Conservation (phyloP, 345 rosid species). For the Eucalyptus polyanthemos region DNA sequence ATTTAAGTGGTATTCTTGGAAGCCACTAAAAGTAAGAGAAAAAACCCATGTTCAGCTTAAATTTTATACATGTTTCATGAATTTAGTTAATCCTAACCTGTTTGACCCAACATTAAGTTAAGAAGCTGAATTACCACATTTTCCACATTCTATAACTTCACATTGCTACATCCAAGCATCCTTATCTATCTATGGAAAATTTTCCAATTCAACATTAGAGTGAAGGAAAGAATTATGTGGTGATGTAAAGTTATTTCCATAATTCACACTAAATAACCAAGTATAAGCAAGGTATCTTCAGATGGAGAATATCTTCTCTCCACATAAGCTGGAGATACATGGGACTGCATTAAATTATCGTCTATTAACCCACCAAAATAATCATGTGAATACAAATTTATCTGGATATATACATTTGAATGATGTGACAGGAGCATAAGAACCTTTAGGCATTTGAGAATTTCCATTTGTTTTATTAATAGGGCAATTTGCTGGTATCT, state of each 20-base stretch:
- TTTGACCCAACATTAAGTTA: not conserved
- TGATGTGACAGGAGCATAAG: not conserved
- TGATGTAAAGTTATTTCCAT: not conserved
- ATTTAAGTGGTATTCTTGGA: not conserved
- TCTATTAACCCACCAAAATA: not conserved
- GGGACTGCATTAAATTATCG: not conserved
- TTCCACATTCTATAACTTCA: not conserved
- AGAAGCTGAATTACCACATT: not conserved
- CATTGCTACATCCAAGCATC: not conserved
- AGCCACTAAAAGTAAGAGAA: not conserved
- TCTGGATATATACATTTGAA: not conserved
- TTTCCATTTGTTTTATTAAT: conserved; percentile 7
- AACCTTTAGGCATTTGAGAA: conserved; percentile 24
- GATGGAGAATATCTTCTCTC: not conserved
- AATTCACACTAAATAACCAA: not conserved
- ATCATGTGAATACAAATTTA: not conserved
- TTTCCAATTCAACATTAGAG: not conserved
- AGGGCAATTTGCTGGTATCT: conserved; percentile 2
- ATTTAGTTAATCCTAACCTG: not conserved
- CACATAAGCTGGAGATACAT: not conserved
- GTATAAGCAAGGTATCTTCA: not conserved
- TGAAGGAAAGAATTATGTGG: not conserved
- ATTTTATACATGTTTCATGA: not conserved
- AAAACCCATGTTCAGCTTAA: not conserved
- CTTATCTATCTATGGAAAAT: not conserved